Evolutionary conservation across 139 green algal genomes (phyloP), one percentile per base, ranked within the genome.

Genomic region (Picochlorum sp.): DNA sequence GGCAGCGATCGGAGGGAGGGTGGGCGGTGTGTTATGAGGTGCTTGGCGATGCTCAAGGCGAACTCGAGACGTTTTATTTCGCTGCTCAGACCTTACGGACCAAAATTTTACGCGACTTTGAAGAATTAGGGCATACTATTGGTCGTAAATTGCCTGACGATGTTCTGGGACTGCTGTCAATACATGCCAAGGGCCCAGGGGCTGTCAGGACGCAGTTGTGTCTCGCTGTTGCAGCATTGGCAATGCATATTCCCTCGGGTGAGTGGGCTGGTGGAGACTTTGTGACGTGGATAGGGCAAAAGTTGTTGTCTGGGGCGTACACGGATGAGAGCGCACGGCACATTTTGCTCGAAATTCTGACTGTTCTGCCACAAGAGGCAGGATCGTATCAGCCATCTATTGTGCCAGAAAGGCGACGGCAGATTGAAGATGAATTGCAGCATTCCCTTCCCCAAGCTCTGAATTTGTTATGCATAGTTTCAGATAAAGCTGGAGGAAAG

Each of bases 61-160:
- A 45, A n/a, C 67, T 90, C 67, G 88, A 96, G 45, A 77, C 84
- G 6, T 84, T 88, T 20, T 94, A 94, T 76, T 94, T 96, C 51
- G 86, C 75, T 24, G 88, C 90, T 1, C 85, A 96, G 63, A 96
- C 90, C 7, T 77, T 96, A 6, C 77, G 90, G 13, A 94, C 86
- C 14, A 96, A 96, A 85, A 81, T 96, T 4, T 83, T 91, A 65
- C 71, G 83, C 0, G 90, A 96, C 66, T 96, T 88, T 77, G 90
- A 96, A 62, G 90, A 96, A 75, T 82, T 96, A 23, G 88, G 86
- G 4, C 63, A 60, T 1, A 51, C 70, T 0, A 76, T 86, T 3
- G 69, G 80, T 14, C 41, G 59, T 38, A 69, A 60, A 38, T 74
- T 96, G 61, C 77, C 88, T 4, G 79, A 91, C 45, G 86, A 78